A percentile compares a stretch with the other conserved stretches of the same genome.
phyloP scores from a whole-genome alignment of 768 basidiomycete genomes.

The Sporobolomyces pararoseus region DNA sequence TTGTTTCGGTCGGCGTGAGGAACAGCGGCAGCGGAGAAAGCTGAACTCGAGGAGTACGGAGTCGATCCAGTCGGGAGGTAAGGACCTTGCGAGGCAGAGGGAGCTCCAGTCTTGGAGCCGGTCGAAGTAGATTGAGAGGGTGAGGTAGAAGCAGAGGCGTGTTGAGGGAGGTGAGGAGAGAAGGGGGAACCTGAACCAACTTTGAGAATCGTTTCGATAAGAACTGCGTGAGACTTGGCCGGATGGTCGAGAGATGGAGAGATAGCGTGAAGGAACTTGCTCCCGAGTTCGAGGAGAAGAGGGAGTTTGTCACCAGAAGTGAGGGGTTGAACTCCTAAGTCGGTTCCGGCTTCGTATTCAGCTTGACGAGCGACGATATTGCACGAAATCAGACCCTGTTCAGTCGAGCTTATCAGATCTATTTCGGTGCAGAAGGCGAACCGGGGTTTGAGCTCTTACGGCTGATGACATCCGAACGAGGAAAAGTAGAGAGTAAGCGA shows the following conservation, averaged over 20 bases:
- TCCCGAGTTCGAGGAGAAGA: constrained; percentile 32
- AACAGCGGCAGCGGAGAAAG: no score
- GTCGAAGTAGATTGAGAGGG: neutral
- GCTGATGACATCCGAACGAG: constrained; percentile 37
- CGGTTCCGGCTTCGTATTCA: constrained; percentile 25
- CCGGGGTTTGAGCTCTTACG: neutral
- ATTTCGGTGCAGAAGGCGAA: no score
- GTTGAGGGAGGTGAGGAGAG: neutral
- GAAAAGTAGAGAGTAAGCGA: constrained; percentile 35
- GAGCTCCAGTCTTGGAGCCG: neutral
- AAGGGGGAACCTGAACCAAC: constrained; percentile 14
- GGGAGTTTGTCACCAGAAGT: constrained; percentile 25
- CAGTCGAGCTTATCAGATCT: no score
- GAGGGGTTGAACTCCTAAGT: constrained; percentile 20
- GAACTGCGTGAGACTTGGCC: constrained; percentile 4
- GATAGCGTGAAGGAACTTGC: constrained; percentile 28
- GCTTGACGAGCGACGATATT: constrained; percentile 17
- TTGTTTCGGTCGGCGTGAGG: no score
- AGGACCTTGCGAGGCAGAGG: no score
- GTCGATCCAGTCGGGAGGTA: no score
- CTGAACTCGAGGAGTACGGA: no score
- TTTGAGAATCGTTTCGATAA: constrained; percentile 33
- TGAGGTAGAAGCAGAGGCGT: neutral
- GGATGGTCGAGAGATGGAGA: constrained; percentile 38
- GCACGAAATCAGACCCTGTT: constrained; percentile 35